These are phyloP conservation scores for Acanthamoeba healyi DNA, from an alignment of 208 protist genomes.

Conservation along the genomic window DNA sequence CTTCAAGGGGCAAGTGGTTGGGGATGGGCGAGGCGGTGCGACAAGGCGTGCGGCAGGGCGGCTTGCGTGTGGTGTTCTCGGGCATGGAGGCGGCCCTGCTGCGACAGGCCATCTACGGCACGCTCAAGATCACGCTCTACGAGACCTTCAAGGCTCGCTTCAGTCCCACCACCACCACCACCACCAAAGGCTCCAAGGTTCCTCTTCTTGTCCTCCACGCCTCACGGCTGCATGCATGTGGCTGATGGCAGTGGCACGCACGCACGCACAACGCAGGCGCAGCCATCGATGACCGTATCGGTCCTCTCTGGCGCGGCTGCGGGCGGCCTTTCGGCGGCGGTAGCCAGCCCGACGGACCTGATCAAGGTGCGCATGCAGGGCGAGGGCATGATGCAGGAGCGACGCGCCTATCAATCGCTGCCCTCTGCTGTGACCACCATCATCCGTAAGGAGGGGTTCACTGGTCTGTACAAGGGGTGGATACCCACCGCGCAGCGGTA, in stretches of 20 bases:
- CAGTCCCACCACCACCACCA: not conserved
- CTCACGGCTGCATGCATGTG: not conserved
- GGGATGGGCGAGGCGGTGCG: not conserved
- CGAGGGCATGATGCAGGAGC: constrained; percentile 9
- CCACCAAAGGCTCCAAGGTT: not conserved
- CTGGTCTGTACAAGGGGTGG: constrained; percentile 76
- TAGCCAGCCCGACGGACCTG: constrained; percentile 80
- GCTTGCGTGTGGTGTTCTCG: not conserved
- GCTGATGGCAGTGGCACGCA: too few relatives aligned
- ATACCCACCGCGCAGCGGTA: constrained; percentile 76
- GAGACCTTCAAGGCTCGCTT: constrained; percentile 27
- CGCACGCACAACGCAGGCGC: not conserved
- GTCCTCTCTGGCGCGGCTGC: not conserved
- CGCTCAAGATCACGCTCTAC: constrained; percentile 47
- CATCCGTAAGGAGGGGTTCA: constrained; percentile 59
- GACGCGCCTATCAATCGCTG: constrained; percentile 57
- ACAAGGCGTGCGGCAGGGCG: not conserved
- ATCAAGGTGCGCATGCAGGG: constrained; percentile 83
- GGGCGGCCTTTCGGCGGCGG: constrained; percentile 73
- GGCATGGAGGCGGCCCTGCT: constrained; percentile 34
- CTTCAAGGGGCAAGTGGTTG: constrained; percentile 10
- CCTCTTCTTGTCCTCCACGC: not conserved
- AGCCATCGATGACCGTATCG: not conserved
- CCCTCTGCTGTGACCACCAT: constrained; percentile 72
- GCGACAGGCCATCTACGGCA: constrained; percentile 20